Base-by-base conservation (phyloP, 768 basidiomycete genomes). In the Russula earlei region DNA sequence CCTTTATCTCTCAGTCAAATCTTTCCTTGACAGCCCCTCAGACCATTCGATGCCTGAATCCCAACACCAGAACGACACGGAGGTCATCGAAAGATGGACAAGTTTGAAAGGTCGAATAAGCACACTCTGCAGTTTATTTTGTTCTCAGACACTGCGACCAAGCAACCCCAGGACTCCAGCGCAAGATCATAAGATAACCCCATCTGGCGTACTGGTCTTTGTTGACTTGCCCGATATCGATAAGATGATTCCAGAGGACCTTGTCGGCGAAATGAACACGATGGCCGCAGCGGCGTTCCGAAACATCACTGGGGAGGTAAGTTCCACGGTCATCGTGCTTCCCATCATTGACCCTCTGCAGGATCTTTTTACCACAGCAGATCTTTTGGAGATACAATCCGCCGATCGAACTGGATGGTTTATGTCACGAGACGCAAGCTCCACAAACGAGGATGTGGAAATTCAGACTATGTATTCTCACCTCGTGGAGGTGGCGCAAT, bases 341-440 rank as follows among this genome's bases (percentile, higher is more conserved):
- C 15, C 56, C 44, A 37, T 27, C 42, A 43, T 54, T 56, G 58
- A 8, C 50, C 50, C 49, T 49, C 33, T 33, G 42, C 58, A 91
- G 87, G 89, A 91, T 69, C 72, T 92, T 36, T 85, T 88, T 63
- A 74, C 83, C 41, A 82, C 85, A 7, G 79, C 83, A 5, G 90
- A 92, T 66, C 69, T 91, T 17, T 75, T 92, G 10, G 90, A 92
- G 67, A 80, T 88, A 0, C 90, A 92, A 67, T 82, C 80, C 2
- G 78, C 81, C 15, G 90, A 92, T 66, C 80, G 82, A 31, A 83
- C 80, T 2, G 90, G 86, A 3, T 92, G 90, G 89, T 87, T 90
- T 68, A 71, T 75, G 4, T 60, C 71, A 31, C 74, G 80, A 51
- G 88, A 91, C n/a, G 66, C 73, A 0, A 69, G 68, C 15, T 69